phyloP scores from a whole-genome alignment of 345 rosid species.

The Psidium friedrichsthalianum region DNA sequence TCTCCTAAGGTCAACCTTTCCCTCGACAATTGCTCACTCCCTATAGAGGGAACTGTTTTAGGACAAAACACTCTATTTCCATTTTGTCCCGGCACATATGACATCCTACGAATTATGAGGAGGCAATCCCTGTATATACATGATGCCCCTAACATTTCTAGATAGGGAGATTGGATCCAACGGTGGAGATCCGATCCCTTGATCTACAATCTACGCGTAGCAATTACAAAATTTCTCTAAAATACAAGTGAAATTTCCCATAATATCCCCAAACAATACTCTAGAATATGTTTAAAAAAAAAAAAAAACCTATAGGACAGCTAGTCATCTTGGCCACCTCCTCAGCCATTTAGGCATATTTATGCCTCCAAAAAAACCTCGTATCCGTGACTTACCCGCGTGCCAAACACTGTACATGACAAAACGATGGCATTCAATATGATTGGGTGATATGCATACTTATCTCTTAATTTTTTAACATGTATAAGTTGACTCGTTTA shows the following conservation, averaged over 20 bases:
- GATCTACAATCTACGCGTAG: not conserved
- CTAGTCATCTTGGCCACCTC: not conserved
- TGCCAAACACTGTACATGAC: not conserved
- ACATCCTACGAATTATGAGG: not conserved
- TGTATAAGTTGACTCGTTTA: not conserved
- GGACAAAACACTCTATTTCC: not conserved
- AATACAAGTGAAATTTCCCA: not conserved
- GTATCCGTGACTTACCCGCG: not conserved
- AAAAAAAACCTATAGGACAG: not conserved
- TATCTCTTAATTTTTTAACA: not conserved
- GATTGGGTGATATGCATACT: not conserved
- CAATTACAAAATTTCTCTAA: not conserved
- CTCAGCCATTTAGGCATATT: not conserved
- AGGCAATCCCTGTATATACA: not conserved
- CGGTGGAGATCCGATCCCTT: not conserved
- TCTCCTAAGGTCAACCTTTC: not conserved
- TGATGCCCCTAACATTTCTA: too few species aligned
- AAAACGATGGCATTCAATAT: not conserved
- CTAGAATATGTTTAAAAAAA: not conserved
- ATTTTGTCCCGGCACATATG: rapidly evolving
- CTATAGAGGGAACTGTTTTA: not conserved
- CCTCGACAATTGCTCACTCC: not conserved
- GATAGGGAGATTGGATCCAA: not conserved
- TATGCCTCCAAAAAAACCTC: not conserved
- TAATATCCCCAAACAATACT: not conserved